A percentile compares a stretch with the other conserved stretches of the same genome.
Conservation (phyloP, 2,329 filamentous ascomycete species). For the Neonectria magnoliae region DNA sequence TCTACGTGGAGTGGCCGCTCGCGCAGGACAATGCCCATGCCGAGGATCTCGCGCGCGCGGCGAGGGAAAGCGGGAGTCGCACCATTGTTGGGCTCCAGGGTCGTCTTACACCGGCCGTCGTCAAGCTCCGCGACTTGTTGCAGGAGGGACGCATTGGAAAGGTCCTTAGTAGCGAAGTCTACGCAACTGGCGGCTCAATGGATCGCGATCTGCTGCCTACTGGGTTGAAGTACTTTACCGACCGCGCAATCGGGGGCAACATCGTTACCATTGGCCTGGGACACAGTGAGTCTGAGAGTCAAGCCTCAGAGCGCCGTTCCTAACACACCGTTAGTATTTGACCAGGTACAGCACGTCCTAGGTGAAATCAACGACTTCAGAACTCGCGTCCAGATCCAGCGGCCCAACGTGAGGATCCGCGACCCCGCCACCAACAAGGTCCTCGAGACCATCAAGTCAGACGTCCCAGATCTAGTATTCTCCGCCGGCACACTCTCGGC, state of each 20-base stretch:
- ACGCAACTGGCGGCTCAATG: conserved; percentile 49
- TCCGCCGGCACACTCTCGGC: conserved; percentile 50
- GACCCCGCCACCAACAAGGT: conserved; percentile 45
- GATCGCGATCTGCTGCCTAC: conserved; percentile 46
- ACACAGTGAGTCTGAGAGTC: conserved; percentile 49
- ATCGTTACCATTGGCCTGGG: conserved; percentile 53
- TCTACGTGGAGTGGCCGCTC: conserved; percentile 69
- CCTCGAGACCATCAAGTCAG: conserved; percentile 46
- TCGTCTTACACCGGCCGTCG: conserved; percentile 54
- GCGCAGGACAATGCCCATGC: conserved; percentile 55
- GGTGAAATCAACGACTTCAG: conserved; percentile 55
- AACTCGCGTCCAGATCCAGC: conserved; percentile 57
- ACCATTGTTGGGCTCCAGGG: conserved; percentile 64
- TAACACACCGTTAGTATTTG: conserved; percentile 50
- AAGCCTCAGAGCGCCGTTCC: background rate
- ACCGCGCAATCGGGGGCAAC: conserved; percentile 59
- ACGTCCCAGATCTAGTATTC: conserved; percentile 57
- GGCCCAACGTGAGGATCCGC: conserved; percentile 50
- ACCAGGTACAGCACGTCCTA: conserved; percentile 56
- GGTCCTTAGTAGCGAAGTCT: conserved; percentile 61
- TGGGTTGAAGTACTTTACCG: conserved; percentile 58
- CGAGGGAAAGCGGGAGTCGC: conserved; percentile 45
- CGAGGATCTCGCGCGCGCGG: conserved; percentile 52
- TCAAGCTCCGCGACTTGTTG: conserved; percentile 57
- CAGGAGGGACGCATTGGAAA: conserved; percentile 59